These are phyloP conservation scores for Backusella tarrabulga DNA, from an alignment of 192 early-diverging fungal species.

Conservation along the genomic window DNA sequence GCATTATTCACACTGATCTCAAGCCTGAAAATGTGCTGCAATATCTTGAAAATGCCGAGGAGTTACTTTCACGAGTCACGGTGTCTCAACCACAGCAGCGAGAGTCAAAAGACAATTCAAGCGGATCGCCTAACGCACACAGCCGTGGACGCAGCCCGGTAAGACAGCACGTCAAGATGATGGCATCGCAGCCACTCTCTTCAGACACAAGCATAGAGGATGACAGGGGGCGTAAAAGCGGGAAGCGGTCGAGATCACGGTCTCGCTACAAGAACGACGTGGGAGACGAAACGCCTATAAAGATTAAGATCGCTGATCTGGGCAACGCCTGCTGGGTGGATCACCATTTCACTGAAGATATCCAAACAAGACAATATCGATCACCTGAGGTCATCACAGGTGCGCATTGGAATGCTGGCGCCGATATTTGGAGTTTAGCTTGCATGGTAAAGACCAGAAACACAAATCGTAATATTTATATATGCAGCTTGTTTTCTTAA, in stretches of 20 bases:
- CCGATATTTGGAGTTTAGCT: slow-evolving; percentile 94
- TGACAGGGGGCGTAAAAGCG: slow-evolving; percentile 10
- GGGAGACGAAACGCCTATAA: slow-evolving; percentile 31
- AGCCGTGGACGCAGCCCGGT: slow-evolving; percentile 20
- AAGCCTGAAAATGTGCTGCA: slow-evolving; percentile 98
- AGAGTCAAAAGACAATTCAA: slow-evolving; percentile 6
- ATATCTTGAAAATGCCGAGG: slow-evolving; percentile 86
- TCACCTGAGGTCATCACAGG: slow-evolving; percentile 95
- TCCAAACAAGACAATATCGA: slow-evolving; percentile 97
- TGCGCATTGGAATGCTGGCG: slow-evolving; percentile 75
- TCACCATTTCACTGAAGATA: slow-evolving; percentile 94
- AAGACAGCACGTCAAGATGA: slow-evolving; percentile 23
- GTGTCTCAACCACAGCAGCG: slow-evolving; percentile 3
- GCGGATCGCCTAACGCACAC: background rate
- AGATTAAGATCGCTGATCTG: slow-evolving; percentile 94
- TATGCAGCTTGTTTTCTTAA: background rate
- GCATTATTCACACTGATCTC: slow-evolving; percentile 97
- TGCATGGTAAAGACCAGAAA: slow-evolving; percentile 62
- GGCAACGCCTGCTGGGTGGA: slow-evolving; percentile 97
- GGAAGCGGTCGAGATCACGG: slow-evolving; percentile 11
- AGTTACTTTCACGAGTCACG: slow-evolving; percentile 54
- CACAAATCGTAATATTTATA: background rate
- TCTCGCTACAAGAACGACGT: background rate
- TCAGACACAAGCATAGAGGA: slow-evolving; percentile 14
- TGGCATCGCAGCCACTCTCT: slow-evolving; percentile 31